These are phyloP conservation scores for Trichophaea hybrida DNA, from an alignment of 2,329 filamentous ascomycete species.

Conservation along the genomic window DNA sequence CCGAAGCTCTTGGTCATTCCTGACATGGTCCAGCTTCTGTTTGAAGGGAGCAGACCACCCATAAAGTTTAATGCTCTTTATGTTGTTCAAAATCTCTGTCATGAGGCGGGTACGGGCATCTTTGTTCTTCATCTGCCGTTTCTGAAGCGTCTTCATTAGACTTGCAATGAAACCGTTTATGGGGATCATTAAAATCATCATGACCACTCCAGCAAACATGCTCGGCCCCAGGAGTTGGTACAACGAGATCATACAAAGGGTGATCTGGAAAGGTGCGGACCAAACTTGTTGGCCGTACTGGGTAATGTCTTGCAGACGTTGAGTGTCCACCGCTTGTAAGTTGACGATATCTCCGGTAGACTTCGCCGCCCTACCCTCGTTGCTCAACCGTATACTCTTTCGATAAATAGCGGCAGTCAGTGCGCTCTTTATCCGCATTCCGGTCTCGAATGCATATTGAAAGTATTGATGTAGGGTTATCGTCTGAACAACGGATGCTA, in stretches of 20 bases:
- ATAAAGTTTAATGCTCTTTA: conserved; percentile 99
- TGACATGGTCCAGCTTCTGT: conserved; percentile 88
- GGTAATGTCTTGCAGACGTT: conserved; percentile 83
- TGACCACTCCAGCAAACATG: conserved; percentile 87
- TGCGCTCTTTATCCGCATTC: conserved; percentile 90
- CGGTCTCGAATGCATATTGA: conserved; percentile 82
- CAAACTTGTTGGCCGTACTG: conserved; percentile 92
- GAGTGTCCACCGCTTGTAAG: conserved; percentile 96
- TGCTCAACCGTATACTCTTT: conserved; percentile 79
- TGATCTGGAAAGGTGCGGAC: conserved; percentile 94
- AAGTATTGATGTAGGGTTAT: conserved; percentile 94
- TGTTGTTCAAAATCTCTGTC: conserved; percentile 96
- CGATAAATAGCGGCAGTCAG: conserved; percentile 82
- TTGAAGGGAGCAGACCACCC: conserved; percentile 96
- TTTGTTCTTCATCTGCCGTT: conserved; percentile 98
- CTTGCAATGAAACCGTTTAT: conserved; percentile 83
- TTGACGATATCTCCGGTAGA: conserved; percentile 97
- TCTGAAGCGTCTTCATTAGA: conserved; percentile 87
- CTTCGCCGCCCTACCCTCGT: conserved; percentile 77
- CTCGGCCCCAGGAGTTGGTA: conserved; percentile 90
- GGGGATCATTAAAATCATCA: conserved; percentile 96
- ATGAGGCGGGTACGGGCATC: conserved; percentile 83
- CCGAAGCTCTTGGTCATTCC: conserved; percentile 90
- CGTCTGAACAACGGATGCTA: conserved; percentile 72
- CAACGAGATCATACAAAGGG: conserved; percentile 85